Conservation (phyloP, 257 asterid species). For the Plantago elongata region DNA sequence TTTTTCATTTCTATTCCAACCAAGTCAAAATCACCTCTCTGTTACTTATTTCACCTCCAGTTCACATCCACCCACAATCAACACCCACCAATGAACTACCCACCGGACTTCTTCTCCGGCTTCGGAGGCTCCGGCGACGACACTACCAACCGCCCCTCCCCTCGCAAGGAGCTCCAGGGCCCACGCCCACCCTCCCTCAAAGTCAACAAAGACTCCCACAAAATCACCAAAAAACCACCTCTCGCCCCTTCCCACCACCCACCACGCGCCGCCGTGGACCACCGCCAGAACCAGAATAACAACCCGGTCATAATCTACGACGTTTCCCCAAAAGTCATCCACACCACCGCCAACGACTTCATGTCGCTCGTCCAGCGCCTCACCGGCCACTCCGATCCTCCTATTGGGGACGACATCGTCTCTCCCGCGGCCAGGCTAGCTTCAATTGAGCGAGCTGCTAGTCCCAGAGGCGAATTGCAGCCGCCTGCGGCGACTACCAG, state of each 20-base stretch:
- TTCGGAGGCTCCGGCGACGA: constrained; percentile 21
- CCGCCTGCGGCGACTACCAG: constrained; percentile 15
- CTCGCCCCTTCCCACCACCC: constrained; percentile 46
- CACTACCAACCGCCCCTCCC: constrained; percentile 46
- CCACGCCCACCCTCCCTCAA: constrained; percentile 87
- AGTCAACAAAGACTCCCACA: constrained; percentile 85
- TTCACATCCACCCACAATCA: neutral
- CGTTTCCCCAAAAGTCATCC: constrained; percentile 78
- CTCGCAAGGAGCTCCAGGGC: constrained; percentile 68
- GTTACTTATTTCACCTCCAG: no score
- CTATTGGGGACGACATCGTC: constrained; percentile 2
- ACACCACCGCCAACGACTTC: constrained; percentile 79
- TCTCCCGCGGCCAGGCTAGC: constrained; percentile 94
- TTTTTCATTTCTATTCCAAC: no score
- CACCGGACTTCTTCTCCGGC: constrained; percentile 43
- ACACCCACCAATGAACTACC: constrained; percentile 36
- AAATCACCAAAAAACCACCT: constrained; percentile 78
- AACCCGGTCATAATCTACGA: constrained; percentile 77
- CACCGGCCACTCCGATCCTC: constrained; percentile 49
- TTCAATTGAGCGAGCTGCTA: constrained; percentile 49
- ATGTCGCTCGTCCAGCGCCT: constrained; percentile 86
- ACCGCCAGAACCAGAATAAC: constrained; percentile 27
- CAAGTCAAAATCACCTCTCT: no score
- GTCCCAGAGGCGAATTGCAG: constrained; percentile 35
- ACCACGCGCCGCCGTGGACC: constrained; percentile 19